Percentiles rank a stretch among this genome's conserved stretches.
Evolutionary conservation across 1,284 basidiomycete genomes (phyloP).

Genomic region (Retiboletus flavoniger): DNA sequence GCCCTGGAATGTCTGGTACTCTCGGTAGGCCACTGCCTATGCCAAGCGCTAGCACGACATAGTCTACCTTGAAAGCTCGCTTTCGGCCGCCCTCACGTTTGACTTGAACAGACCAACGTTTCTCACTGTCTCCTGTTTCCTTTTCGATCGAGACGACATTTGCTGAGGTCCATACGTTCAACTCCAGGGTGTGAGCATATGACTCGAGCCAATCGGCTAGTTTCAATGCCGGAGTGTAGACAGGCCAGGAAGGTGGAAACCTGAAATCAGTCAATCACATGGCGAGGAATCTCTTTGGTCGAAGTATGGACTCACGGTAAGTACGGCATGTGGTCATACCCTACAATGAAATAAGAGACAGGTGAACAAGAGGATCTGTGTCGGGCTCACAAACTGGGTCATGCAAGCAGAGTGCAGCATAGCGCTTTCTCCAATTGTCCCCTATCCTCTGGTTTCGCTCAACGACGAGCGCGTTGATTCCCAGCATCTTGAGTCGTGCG

Average conservation of each 20-base stretch:
- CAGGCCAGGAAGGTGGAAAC: slow-evolving; percentile 41
- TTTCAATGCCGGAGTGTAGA: slow-evolving; percentile 40
- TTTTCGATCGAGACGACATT: slow-evolving; percentile 36
- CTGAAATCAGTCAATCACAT: slow-evolving; percentile 12
- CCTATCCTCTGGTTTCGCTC: slow-evolving; percentile 32
- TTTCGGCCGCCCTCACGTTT: slow-evolving; percentile 31
- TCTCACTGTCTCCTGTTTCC: slow-evolving; percentile 29
- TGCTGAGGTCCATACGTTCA: slow-evolving; percentile 47
- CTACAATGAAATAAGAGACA: slow-evolving; percentile 9
- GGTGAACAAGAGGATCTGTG: slow-evolving; percentile 3
- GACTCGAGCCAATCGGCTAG: slow-evolving; percentile 51
- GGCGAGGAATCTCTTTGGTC: not conserved
- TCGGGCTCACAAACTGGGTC: slow-evolving; percentile 33
- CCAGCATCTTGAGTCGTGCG: slow-evolving; percentile 44
- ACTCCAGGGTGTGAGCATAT: slow-evolving; percentile 45
- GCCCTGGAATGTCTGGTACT: slow-evolving; percentile 39
- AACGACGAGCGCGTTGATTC: slow-evolving; percentile 37
- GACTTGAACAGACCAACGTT: slow-evolving; percentile 43
- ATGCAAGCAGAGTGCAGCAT: slow-evolving; percentile 28
- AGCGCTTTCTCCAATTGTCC: slow-evolving; percentile 32
- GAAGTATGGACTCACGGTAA: slow-evolving; percentile 31
- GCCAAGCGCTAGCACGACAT: slow-evolving; percentile 45
- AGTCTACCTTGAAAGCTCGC: slow-evolving; percentile 38
- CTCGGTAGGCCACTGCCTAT: slow-evolving; percentile 40
- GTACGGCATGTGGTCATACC: slow-evolving; percentile 38